A percentile compares a stretch with the other conserved stretches of the same genome.
Evolutionary conservation across 371 early-diverging fungal species (phyloP).

Genomic region (Rhizopus microsporus): DNA sequence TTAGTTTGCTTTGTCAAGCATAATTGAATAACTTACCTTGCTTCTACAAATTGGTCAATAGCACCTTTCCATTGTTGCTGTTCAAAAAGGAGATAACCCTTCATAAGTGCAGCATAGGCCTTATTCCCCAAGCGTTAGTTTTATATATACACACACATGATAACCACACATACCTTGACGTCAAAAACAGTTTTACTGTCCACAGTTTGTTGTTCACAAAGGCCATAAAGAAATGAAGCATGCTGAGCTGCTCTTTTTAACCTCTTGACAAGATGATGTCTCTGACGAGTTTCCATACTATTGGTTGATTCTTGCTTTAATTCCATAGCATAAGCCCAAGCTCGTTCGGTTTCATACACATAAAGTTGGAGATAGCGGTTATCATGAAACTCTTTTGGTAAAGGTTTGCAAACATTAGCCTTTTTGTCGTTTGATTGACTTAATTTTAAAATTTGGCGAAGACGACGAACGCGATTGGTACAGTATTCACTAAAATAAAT

Average conservation of each 20-base stretch:
- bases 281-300: slow-evolving; percentile 67
- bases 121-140: slow-evolving; percentile 16
- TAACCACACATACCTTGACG: slow-evolving; percentile 50
- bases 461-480: slow-evolving; percentile 65
- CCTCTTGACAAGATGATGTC: slow-evolving; percentile 64
- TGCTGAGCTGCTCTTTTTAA: slow-evolving; percentile 64
- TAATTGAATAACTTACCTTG: slow-evolving; percentile 23
- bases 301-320: slow-evolving; percentile 61
- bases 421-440: slow-evolving; percentile 60
- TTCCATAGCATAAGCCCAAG: slow-evolving; percentile 83
- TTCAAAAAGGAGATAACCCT: slow-evolving; percentile 69
- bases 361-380: slow-evolving; percentile 60
- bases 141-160: not conserved
- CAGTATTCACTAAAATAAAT: slow-evolving; percentile 60
- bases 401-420: slow-evolving; percentile 45
- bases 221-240: slow-evolving; percentile 50
- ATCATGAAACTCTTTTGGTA: slow-evolving; percentile 52
- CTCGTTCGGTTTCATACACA: slow-evolving; percentile 75
- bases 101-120: slow-evolving; percentile 75
- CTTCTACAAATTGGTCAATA: slow-evolving; percentile 61
- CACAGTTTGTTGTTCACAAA: slow-evolving; percentile 57
- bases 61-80: slow-evolving; percentile 72
- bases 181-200: slow-evolving; percentile 62
- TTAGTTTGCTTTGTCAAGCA: not conserved
- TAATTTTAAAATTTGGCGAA: slow-evolving; percentile 61